Evolutionary conservation across 108 stramenopile species (phyloP).

Genomic region (Aurantiochytrium sp.): DNA sequence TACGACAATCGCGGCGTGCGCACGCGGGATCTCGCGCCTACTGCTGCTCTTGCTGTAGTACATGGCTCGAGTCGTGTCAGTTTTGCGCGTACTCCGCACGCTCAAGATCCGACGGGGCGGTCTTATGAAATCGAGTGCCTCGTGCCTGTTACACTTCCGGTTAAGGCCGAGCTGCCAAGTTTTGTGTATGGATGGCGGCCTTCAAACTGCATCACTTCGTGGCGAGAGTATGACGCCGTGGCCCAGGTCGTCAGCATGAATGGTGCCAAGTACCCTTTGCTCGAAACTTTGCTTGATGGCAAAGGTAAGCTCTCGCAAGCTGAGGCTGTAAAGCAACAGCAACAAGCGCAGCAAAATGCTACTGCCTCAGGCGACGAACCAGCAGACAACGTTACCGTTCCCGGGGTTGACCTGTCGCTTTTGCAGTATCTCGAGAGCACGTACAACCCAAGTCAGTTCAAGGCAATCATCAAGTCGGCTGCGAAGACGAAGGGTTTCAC

Average conservation of each 20-base stretch:
- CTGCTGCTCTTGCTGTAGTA: not conserved
- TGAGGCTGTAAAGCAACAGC: not conserved
- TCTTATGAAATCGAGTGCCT: not conserved
- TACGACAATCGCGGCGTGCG: not conserved
- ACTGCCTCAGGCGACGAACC: not conserved
- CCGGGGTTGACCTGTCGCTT: not conserved
- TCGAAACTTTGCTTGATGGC: not conserved
- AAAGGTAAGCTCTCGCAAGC: not conserved
- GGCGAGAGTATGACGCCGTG: not conserved
- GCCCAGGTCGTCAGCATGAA: not conserved
- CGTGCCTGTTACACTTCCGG: not conserved
- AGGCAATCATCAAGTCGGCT: conserved; percentile 24
- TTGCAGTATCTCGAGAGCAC: not conserved
- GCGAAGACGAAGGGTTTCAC: conserved; percentile 25
- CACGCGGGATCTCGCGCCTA: not conserved
- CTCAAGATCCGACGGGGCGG: not conserved
- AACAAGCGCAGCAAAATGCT: not conserved
- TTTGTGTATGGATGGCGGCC: not conserved
- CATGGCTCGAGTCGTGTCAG: not conserved
- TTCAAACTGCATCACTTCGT: not conserved
- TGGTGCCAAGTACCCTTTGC: not conserved
- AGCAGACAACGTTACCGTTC: not conserved
- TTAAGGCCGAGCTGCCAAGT: not conserved
- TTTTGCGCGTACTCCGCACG: not conserved
- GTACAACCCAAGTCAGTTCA: conserved; percentile 25